These are phyloP conservation scores for Rhizopogon roseolus DNA, from an alignment of 768 basidiomycete genomes.

Conservation along the genomic window DNA sequence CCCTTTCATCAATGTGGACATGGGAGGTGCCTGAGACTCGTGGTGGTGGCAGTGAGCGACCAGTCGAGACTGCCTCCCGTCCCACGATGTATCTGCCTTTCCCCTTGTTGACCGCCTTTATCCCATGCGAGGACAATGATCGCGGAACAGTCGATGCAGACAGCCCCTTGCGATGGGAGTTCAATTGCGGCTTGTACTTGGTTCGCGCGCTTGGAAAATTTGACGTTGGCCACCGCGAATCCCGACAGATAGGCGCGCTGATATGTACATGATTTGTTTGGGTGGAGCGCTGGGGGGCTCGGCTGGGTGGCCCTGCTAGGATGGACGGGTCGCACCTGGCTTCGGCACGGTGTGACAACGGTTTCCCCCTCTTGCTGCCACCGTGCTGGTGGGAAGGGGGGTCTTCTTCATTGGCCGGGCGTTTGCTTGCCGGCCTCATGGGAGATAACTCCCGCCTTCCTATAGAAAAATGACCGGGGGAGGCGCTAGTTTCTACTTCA, in stretches of 20 bases:
- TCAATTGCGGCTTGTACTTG: constrained; percentile 21
- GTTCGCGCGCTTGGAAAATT: constrained; percentile 23
- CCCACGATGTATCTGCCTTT: constrained; percentile 9
- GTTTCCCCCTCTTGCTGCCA: constrained; percentile 29
- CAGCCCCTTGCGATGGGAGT: constrained; percentile 7
- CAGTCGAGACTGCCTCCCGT: constrained; percentile 3
- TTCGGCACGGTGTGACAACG: constrained; percentile 4
- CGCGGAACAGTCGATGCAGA: constrained; percentile 15
- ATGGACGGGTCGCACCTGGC: constrained; percentile 13
- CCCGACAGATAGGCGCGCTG: constrained; percentile 6
- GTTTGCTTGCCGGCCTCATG: constrained; percentile 43
- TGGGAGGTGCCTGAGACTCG: constrained; percentile 4
- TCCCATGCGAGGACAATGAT: constrained; percentile 10
- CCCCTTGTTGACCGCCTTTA: constrained; percentile 6
- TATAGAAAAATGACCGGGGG: constrained; percentile 11
- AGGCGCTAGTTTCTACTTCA: constrained; percentile 7
- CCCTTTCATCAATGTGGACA: background rate
- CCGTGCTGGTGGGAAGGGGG: constrained; percentile 12
- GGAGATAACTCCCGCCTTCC: constrained; percentile 27
- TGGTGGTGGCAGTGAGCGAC: background rate
- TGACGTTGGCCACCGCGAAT: constrained; percentile 3
- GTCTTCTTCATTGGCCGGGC: constrained; percentile 30
- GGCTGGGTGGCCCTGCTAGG: constrained; percentile 8
- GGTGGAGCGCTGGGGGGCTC: background rate
- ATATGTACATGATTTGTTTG: constrained; percentile 5